Evolutionary conservation across 805 yeast species (phyloP), one percentile per base, ranked within the genome.

Genomic region (Wickerhamiella shivajii): DNA sequence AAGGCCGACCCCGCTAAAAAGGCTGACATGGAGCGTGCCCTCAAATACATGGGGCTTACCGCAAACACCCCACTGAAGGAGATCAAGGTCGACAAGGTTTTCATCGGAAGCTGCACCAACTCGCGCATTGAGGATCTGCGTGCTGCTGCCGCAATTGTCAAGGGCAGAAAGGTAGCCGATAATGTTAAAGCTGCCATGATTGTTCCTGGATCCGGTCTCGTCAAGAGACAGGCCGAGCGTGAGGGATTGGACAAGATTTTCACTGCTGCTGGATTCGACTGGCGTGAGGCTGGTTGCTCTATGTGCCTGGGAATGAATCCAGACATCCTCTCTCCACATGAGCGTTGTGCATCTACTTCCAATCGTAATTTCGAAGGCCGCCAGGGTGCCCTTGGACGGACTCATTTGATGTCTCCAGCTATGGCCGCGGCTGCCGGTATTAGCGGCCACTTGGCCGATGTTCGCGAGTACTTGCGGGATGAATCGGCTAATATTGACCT

Each of bases 261-360:
- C 52, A 71, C 64, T 50, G 81, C 73, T 31, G 96, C 98, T 33
- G 97, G 94, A 14, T 90, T 90, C 53, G 87, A 80, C 48, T 90
- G 98, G 98, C 77, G 98, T 66, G 98, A 90, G 64, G 97, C 98
- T 44, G 98, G 98, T 41, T 90, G 98, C 63, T 87, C 97, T 26
- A 90, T 90, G 98, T 90, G 98, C 64, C 69, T 90, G 34, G 98
- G 98, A 59, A 90, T 90, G 98, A 90, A 90, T 63, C 96, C 97
- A 27, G 98, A 90, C 64, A 87, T 90, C 49, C 69, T 90, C 53
- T 70, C 74, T 41, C 98, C 98, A 25, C 72, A 78, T 52, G 98
- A 90, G 61, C 75, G 98, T 63, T 90, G 98, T 65, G 98, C 98
- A 6, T 85, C 97, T 10, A 90, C 98, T 13, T 87, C 97, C 15